Conservation (phyloP, 2,329 filamentous ascomycete genomes). For the Calonectria pteridis region DNA sequence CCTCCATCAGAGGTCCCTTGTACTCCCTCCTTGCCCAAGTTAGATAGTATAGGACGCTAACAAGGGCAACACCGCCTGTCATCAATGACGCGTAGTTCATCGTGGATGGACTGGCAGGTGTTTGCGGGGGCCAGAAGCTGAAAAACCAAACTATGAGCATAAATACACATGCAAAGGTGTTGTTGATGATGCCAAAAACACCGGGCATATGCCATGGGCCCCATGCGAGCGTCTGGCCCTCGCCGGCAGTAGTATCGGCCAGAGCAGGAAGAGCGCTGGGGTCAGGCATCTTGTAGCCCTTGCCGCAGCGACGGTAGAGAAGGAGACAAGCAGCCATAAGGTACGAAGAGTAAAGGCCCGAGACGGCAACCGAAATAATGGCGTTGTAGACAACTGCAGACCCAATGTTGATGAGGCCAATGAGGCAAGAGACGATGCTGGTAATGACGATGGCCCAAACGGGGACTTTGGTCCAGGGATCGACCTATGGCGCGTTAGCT, state of each 20-base stretch:
- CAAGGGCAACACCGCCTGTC: slow-evolving; percentile 54
- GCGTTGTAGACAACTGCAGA: slow-evolving; percentile 40
- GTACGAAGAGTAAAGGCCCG: slow-evolving; percentile 39
- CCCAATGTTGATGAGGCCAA: slow-evolving; percentile 40
- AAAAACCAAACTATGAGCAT: slow-evolving; percentile 68
- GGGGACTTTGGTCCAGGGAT: slow-evolving; percentile 35
- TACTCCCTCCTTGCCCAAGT: slow-evolving; percentile 56
- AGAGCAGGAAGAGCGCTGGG: slow-evolving; percentile 33
- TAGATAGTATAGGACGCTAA: slow-evolving; percentile 60
- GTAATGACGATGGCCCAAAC: slow-evolving; percentile 39
- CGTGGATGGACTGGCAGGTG: slow-evolving; percentile 38
- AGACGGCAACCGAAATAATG: slow-evolving; percentile 38
- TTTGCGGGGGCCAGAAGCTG: slow-evolving; percentile 60
- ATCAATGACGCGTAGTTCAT: slow-evolving; percentile 63
- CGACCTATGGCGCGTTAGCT: slow-evolving; percentile 30
- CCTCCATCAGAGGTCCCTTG: slow-evolving; percentile 54
- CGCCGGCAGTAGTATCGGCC: slow-evolving; percentile 29
- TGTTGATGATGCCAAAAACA: slow-evolving; percentile 64
- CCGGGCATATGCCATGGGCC: slow-evolving; percentile 67
- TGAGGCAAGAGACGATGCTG: slow-evolving; percentile 37
- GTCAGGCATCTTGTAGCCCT: slow-evolving; percentile 39
- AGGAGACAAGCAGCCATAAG: slow-evolving; percentile 37
- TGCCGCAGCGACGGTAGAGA: slow-evolving; percentile 40
- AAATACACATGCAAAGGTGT: slow-evolving; percentile 64
- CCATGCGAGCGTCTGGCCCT: slow-evolving; percentile 53